These are phyloP conservation scores for Didymella pomorum DNA, from an alignment of 2,329 filamentous ascomycete species.

Conservation along the genomic window DNA sequence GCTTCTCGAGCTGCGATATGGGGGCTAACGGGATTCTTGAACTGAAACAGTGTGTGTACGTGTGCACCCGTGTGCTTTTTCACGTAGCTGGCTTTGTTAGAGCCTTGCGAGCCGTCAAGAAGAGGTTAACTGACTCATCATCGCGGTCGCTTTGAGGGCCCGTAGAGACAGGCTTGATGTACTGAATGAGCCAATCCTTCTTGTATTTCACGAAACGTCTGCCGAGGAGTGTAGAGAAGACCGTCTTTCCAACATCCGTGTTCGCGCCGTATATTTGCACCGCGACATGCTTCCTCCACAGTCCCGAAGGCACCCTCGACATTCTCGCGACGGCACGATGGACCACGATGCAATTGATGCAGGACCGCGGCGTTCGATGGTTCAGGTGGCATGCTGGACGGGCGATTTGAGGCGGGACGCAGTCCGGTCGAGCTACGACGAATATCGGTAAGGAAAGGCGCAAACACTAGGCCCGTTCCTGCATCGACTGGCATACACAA, in stretches of 20 bases:
- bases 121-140: slow-evolving; percentile 62
- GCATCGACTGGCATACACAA: slow-evolving; percentile 18
- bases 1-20: slow-evolving; percentile 70
- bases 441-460: slow-evolving; percentile 2
- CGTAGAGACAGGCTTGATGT: slow-evolving; percentile 84
- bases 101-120: not conserved
- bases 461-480: slow-evolving; percentile 7
- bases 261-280: slow-evolving; percentile 85
- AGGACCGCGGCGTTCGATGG: not conserved
- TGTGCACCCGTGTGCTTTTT: slow-evolving; percentile 64
- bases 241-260: slow-evolving; percentile 85
- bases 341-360: slow-evolving; percentile 12
- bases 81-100: slow-evolving; percentile 64
- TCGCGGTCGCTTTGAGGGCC: slow-evolving; percentile 75
- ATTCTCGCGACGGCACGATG: slow-evolving; percentile 26
- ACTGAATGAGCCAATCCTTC: slow-evolving; percentile 60
- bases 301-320: slow-evolving; percentile 63
- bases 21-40: slow-evolving; percentile 76
- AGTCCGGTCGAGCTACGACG: not conserved
- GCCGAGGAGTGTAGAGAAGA: slow-evolving; percentile 77
- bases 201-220: slow-evolving; percentile 15
- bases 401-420: slow-evolving; percentile 5
- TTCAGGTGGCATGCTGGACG: not conserved
- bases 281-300: slow-evolving; percentile 73
- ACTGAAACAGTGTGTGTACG: slow-evolving; percentile 72